phyloP scores from a whole-genome alignment of 257 asterid species.

The Fraxinus americana region DNA sequence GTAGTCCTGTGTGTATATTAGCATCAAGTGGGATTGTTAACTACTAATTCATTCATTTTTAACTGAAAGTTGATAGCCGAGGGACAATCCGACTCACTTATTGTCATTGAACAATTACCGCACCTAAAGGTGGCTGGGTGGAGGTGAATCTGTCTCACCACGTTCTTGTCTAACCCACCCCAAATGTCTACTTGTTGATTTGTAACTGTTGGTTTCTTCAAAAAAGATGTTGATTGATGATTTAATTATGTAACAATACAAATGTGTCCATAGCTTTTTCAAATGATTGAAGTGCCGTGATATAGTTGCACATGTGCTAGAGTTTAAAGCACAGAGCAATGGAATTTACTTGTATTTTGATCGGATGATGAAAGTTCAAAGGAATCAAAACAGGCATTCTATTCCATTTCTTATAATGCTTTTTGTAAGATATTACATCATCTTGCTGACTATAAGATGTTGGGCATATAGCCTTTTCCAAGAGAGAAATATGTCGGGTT shows the following conservation, averaged over 20 bases:
- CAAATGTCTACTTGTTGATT: not conserved
- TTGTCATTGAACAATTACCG: not conserved
- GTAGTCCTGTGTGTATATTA: not conserved
- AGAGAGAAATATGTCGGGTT: too few relatives aligned
- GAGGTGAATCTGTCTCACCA: not conserved
- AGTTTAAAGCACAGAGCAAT: not conserved
- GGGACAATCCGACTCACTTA: not conserved
- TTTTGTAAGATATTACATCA: not conserved
- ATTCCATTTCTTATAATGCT: not conserved
- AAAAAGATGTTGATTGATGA: not conserved
- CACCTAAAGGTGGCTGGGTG: not conserved
- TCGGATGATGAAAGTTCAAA: not conserved
- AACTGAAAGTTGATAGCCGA: not conserved
- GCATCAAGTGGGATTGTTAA: not conserved
- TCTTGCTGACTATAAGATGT: too few relatives aligned
- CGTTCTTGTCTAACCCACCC: not conserved
- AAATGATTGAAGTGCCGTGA: not conserved
- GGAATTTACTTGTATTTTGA: not conserved
- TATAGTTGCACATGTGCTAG: not conserved
- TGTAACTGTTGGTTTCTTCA: not conserved
- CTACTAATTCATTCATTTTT: constrained; percentile 9
- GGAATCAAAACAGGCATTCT: not conserved
- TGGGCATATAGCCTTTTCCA: too few relatives aligned
- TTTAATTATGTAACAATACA: constrained; percentile 1
- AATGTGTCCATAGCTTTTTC: constrained; percentile 1